phyloP scores from a whole-genome alignment of 1,284 basidiomycete genomes.

The Tetrapyrgos nigripes region DNA sequence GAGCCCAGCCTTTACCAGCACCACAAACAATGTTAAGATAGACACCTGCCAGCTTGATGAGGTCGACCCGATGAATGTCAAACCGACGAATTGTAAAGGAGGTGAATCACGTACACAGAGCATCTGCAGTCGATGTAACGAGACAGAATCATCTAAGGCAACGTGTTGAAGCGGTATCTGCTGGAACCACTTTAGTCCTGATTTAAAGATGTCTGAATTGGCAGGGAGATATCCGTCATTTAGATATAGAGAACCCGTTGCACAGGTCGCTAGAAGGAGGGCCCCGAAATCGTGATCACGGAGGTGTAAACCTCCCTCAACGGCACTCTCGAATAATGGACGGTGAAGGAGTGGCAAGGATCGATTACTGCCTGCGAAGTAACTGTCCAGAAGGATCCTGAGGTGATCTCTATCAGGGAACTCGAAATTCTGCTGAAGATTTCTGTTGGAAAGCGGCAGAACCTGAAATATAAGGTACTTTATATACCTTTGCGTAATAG shows the following conservation, averaged over 20 bases:
- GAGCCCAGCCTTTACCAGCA: constrained; percentile 61
- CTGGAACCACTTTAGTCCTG: constrained; percentile 48
- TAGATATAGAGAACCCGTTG: neutral
- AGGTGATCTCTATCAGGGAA: constrained; percentile 42
- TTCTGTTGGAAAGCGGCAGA: too few relatives aligned
- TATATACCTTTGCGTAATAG: too few relatives aligned
- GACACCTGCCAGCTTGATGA: neutral
- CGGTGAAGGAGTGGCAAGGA: constrained; percentile 4
- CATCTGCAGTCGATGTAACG: constrained; percentile 45
- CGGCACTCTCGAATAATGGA: constrained; percentile 1
- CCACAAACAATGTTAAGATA: constrained; percentile 41
- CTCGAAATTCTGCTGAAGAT: constrained; percentile 1
- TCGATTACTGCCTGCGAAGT: neutral
- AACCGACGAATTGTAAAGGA: neutral
- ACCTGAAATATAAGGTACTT: too few relatives aligned
- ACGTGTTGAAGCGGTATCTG: constrained; percentile 41
- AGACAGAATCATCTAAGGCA: constrained; percentile 38
- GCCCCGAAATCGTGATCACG: constrained; percentile 4
- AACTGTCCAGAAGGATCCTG: neutral
- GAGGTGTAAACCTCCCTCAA: neutral
- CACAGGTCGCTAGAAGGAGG: constrained; percentile 5
- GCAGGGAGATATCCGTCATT: constrained; percentile 35
- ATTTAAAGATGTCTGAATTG: constrained; percentile 21
- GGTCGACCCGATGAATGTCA: too few relatives aligned
- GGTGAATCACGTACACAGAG: constrained; percentile 41